Evolutionary conservation across 495 filamentous ascomycete genomes (phyloP).

Genomic region (Aspergillus nidulans): DNA sequence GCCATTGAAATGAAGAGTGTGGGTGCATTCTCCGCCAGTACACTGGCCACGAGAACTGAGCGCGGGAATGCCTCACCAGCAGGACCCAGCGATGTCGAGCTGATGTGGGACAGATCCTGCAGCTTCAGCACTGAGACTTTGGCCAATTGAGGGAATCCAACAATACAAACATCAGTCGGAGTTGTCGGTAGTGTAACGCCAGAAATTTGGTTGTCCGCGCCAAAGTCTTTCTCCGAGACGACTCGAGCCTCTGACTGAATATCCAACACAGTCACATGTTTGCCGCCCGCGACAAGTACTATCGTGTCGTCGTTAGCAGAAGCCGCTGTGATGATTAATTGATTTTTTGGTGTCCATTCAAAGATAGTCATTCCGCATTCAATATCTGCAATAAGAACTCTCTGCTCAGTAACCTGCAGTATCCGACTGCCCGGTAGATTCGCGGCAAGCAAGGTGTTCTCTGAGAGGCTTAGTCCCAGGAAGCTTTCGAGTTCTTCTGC

Average conservation of each 20-base stretch:
- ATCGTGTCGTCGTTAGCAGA: conserved; percentile 65
- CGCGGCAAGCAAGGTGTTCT: conserved; percentile 67
- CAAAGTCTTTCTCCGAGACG: conserved; percentile 54
- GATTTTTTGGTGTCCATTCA: conserved; percentile 59
- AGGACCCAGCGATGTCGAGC: conserved; percentile 54
- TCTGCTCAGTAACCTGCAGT: conserved; percentile 71
- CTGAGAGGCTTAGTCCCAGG: conserved; percentile 60
- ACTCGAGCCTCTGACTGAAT: conserved; percentile 53
- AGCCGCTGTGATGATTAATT: conserved; percentile 66
- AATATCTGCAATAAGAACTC: conserved; percentile 58
- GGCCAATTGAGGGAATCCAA: conserved; percentile 80
- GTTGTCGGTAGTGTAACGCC: conserved; percentile 65
- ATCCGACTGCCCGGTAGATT: conserved; percentile 60
- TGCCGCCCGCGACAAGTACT: conserved; percentile 70
- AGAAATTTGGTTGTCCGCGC: conserved; percentile 68
- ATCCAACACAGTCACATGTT: conserved; percentile 60
- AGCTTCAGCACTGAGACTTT: conserved; percentile 67
- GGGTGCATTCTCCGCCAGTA: conserved; percentile 59
- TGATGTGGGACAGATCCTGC: conserved; percentile 55
- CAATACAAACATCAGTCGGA: conserved; percentile 55
- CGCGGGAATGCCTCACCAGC: conserved; percentile 70
- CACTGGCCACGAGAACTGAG: conserved; percentile 70
- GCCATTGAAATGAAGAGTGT: conserved; percentile 92
- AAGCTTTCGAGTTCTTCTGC: conserved; percentile 80
- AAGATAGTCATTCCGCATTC: conserved; percentile 65